Conservation (phyloP, 2,329 filamentous ascomycete species). For the Polytolypa hystricis region DNA sequence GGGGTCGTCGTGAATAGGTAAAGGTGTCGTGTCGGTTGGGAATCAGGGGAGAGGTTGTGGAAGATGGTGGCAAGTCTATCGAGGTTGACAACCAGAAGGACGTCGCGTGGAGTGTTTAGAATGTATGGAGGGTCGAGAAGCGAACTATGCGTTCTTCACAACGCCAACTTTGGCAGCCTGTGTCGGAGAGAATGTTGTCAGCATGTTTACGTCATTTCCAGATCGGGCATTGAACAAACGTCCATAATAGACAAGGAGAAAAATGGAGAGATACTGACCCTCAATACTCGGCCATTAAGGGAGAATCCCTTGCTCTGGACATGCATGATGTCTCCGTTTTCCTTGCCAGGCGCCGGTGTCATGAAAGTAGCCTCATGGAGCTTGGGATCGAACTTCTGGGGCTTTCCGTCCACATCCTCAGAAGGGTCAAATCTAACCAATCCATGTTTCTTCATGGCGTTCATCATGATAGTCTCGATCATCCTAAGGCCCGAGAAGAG, state of each 20-base stretch:
- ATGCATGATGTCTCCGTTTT: slow-evolving; percentile 81
- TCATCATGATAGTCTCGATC: slow-evolving; percentile 82
- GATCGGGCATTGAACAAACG: too few relatives aligned
- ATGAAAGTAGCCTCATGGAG: slow-evolving; percentile 95
- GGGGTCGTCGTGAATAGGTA: background rate
- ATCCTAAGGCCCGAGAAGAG: slow-evolving; percentile 87
- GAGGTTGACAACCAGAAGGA: too few relatives aligned
- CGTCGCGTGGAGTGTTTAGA: too few relatives aligned
- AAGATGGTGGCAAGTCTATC: too few relatives aligned
- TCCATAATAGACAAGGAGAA: background rate
- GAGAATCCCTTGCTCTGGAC: slow-evolving; percentile 94
- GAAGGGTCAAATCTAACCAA: slow-evolving; percentile 76
- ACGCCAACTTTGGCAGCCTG: slow-evolving; percentile 88
- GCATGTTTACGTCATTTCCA: slow-evolving; percentile 8
- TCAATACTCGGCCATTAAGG: slow-evolving; percentile 78
- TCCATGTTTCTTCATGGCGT: slow-evolving; percentile 85
- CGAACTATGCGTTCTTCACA: slow-evolving; percentile 59
- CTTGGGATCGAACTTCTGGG: slow-evolving; percentile 91
- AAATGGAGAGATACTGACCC: slow-evolving; percentile 35
- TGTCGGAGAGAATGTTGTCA: slow-evolving; percentile 9
- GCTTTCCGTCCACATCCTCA: slow-evolving; percentile 36
- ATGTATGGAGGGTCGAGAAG: too few relatives aligned
- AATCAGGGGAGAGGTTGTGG: too few relatives aligned
- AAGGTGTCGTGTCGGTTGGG: background rate
- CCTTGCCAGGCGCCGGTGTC: slow-evolving; percentile 74